phyloP scores from a whole-genome alignment of 2,329 filamentous ascomycete species.

The Calonectria pauciramosa region DNA sequence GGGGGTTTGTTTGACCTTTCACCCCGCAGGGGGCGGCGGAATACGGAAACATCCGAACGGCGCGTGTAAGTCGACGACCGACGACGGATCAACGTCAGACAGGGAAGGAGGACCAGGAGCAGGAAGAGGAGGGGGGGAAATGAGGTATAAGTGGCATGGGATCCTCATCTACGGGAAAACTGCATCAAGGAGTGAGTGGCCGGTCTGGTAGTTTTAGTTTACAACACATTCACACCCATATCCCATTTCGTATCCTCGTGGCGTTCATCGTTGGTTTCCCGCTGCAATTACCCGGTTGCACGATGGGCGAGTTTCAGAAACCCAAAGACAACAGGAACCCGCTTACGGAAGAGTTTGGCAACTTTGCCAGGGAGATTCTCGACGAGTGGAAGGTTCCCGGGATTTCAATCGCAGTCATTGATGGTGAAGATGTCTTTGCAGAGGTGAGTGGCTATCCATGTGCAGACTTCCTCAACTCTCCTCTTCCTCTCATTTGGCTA shows the following conservation, averaged over 20 bases:
- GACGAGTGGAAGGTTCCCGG: conserved; percentile 47
- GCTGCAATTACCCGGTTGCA: background rate
- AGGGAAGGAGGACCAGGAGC: background rate
- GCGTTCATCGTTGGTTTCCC: background rate
- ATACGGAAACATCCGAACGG: background rate
- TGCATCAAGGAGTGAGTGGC: background rate
- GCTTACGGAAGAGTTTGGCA: conserved; percentile 16
- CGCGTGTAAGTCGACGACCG: background rate
- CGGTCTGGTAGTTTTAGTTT: background rate
- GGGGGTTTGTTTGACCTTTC: background rate
- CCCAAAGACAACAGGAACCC: background rate
- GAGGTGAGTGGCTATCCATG: conserved; percentile 35
- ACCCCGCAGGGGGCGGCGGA: background rate
- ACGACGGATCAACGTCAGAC: background rate
- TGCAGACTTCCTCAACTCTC: too few relatives aligned
- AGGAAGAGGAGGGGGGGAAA: background rate
- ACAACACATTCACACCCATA: background rate
- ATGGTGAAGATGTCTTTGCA: conserved; percentile 42
- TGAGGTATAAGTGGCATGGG: conserved; percentile 1
- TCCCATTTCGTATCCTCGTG: too few relatives aligned
- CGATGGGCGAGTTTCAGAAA: background rate
- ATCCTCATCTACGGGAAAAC: background rate
- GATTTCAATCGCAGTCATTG: conserved; percentile 45
- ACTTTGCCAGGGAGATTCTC: conserved; percentile 27
- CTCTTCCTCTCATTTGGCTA: background rate